Conservation (phyloP, 2,329 filamentous ascomycete species). For the Colletotrichum sp. region DNA sequence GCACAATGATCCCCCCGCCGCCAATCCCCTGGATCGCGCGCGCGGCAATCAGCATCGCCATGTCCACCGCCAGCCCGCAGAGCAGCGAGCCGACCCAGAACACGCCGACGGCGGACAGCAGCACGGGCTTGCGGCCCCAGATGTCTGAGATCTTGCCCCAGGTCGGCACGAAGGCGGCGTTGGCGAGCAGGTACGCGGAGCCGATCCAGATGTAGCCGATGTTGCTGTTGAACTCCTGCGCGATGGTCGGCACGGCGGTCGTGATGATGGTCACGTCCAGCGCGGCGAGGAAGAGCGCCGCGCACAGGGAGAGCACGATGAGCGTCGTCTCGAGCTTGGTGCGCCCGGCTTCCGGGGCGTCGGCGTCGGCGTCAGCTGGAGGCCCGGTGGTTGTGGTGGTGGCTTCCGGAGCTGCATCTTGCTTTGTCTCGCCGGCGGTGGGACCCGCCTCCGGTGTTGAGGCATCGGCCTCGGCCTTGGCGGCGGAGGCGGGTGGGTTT, state of each 20-base stretch:
- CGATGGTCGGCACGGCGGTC: constrained; percentile 67
- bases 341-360: constrained; percentile 36
- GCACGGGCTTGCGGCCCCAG: constrained; percentile 60
- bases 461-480: not conserved
- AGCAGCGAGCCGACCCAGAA: constrained; percentile 60
- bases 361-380: not conserved
- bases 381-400: not conserved
- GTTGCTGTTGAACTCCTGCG: constrained; percentile 62
- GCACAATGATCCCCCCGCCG: constrained; percentile 54
- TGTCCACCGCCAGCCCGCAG: constrained; percentile 48
- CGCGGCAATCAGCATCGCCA: constrained; percentile 52
- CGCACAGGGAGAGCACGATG: constrained; percentile 21
- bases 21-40: constrained; percentile 58
- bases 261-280: constrained; percentile 64
- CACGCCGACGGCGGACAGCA: constrained; percentile 50
- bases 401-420: not conserved
- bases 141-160: constrained; percentile 71
- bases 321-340: constrained; percentile 39
- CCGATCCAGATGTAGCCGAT: constrained; percentile 81
- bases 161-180: constrained; percentile 70
- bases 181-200: constrained; percentile 73
- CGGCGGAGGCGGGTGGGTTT: not conserved
- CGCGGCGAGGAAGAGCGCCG: constrained; percentile 46
- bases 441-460: not conserved
- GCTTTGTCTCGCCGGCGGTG: not conserved